Base-by-base conservation (phyloP, 164 flowering plant species). In the Vitis rotundifolia region DNA sequence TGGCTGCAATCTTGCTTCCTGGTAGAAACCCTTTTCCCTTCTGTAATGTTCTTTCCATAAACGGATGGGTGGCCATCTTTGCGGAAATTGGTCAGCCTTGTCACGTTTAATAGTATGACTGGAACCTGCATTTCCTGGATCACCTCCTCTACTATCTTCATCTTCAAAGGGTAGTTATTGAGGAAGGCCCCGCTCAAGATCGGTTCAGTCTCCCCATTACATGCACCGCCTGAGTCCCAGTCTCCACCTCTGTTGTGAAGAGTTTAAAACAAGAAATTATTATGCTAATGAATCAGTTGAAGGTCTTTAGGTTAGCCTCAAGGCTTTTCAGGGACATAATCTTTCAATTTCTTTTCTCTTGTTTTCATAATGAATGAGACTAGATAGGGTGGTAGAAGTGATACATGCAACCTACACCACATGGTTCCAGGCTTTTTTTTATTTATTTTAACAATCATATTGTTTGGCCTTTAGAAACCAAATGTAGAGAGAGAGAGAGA, bases 181-280 rank as follows among this genome's bases (percentile, higher is more conserved):
- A 92, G 79, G 75, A 87, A 79, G 5, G 85, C 48, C 13, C 96
- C 99, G 1, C 66, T 79, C 49, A 63, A 52, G 55, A 90, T 80
- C 18, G 98, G 98, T 47, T 83, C 90, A 2, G 71, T 87, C 76
- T 92, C 99, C 9, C 96, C 94, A 58, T 87, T 89, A 72, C 99
- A 95, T 4, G 92, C 69, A 31, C 99, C 99, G 1, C 99, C 99
- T 8, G 98, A 91, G 71, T 95, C 96, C 99, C 99, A 95, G 63
- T 95, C 98, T 71, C 99, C 99, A 50, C 97, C 99, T 76, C 99
- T 94, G 83, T n/a, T 37, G n/a, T 19, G 26, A 68, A 54, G 19
- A 4, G 50, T 52, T 37, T 14, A 31, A n/a, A 44, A 6, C 44
- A 37, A 37, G 44, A 37, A 37, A 37, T 37, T 37, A 6, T 37